phyloP scores from a whole-genome alignment of 2,329 filamentous ascomycete species.

The Laburnicola sp. region DNA sequence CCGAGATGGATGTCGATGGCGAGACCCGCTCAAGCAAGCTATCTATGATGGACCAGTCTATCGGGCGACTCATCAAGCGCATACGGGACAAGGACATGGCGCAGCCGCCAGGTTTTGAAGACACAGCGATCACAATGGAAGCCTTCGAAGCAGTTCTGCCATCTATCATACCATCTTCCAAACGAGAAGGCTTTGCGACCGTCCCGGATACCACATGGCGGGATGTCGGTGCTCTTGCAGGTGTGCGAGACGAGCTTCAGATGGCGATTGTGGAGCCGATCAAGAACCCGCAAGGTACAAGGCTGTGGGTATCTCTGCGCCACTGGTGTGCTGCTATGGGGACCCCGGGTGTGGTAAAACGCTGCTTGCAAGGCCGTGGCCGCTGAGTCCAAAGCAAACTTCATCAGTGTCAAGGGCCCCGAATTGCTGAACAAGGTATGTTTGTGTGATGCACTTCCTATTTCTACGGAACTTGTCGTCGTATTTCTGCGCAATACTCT shows the following conservation, averaged over 20 bases:
- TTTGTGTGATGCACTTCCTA: not conserved
- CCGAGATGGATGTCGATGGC: conserved; percentile 59
- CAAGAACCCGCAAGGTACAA: conserved; percentile 77
- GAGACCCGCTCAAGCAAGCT: conserved; percentile 13
- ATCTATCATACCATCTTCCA: conserved; percentile 76
- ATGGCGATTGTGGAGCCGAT: conserved; percentile 90
- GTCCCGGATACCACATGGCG: conserved; percentile 92
- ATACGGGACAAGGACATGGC: conserved; percentile 52
- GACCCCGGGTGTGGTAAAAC: conserved; percentile 97
- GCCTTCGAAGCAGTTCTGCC: conserved; percentile 76
- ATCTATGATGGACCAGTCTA: conserved; percentile 32
- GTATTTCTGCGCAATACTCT: not conserved
- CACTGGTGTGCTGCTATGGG: conserved; percentile 94
- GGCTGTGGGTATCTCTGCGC: conserved; percentile 74
- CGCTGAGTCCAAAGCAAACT: conserved; percentile 93
- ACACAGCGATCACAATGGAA: conserved; percentile 62
- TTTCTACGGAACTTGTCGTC: not conserved
- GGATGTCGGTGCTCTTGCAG: conserved; percentile 81
- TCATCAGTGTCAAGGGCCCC: conserved; percentile 96
- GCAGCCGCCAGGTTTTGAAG: conserved; percentile 57
- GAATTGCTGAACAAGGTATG: conserved; percentile 84
- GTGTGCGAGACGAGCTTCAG: conserved; percentile 79
- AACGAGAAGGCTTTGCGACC: conserved; percentile 91
- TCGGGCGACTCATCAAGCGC: conserved; percentile 56
- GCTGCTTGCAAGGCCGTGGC: conserved; percentile 90